Percentiles rank a stretch among this genome's conserved stretches.
phyloP scores from a whole-genome alignment of 805 yeast species.

The Ogataea paraovalis region DNA sequence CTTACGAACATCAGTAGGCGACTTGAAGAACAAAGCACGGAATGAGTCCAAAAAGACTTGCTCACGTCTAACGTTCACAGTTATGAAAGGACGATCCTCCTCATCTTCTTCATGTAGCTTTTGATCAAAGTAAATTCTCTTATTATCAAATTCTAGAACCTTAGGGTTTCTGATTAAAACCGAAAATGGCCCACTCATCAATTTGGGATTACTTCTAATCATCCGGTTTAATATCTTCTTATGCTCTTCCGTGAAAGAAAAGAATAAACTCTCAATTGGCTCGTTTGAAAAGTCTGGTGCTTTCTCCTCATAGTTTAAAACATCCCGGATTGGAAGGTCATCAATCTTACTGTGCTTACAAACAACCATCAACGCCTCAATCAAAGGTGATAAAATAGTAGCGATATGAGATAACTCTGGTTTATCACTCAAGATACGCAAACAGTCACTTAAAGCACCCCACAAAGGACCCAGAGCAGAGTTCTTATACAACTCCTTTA shows the following conservation, averaged over 20 bases:
- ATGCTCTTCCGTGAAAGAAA: constrained; percentile 84
- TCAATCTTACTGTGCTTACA: constrained; percentile 77
- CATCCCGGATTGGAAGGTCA: constrained; percentile 51
- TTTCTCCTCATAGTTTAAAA: constrained; percentile 56
- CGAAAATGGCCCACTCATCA: constrained; percentile 95
- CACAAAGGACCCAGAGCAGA: constrained; percentile 76
- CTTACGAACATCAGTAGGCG: constrained; percentile 66
- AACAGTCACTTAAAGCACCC: constrained; percentile 77
- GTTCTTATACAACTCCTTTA: constrained; percentile 59
- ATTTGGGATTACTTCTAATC: constrained; percentile 85
- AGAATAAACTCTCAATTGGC: constrained; percentile 74
- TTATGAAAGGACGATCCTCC: constrained; percentile 39
- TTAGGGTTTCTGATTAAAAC: constrained; percentile 83
- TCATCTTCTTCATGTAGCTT: constrained; percentile 53
- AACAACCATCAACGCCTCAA: constrained; percentile 94
- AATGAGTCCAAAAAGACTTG: constrained; percentile 91
- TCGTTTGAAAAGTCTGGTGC: constrained; percentile 66
- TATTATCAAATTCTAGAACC: constrained; percentile 92
- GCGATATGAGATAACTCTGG: constrained; percentile 60
- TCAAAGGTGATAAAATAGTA: constrained; percentile 76
- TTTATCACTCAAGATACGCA: constrained; percentile 58
- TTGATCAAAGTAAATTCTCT: constrained; percentile 77
- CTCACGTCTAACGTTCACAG: constrained; percentile 74
- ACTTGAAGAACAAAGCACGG: constrained; percentile 73
- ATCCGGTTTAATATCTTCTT: constrained; percentile 83